These are phyloP conservation scores for Fusarium albidum DNA, from an alignment of 2,329 filamentous ascomycete species.

Conservation along the genomic window DNA sequence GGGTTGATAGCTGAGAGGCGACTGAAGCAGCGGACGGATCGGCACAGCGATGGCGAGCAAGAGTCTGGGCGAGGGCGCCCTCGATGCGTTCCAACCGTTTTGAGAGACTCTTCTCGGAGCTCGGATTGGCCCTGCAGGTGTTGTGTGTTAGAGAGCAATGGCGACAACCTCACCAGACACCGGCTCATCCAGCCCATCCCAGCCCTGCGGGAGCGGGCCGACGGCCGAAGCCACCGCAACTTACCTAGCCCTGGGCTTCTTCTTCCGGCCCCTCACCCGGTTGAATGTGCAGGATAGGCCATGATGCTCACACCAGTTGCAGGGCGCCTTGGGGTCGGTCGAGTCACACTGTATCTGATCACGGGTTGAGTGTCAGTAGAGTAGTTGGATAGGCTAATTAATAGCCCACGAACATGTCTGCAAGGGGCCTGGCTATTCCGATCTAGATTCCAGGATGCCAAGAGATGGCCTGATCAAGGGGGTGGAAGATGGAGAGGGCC, in stretches of 20 bases:
- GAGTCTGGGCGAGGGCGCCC: conserved; percentile 27
- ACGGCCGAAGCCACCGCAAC: background rate
- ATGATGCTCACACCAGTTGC: conserved; percentile 39
- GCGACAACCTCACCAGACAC: no score
- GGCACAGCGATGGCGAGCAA: conserved; percentile 11
- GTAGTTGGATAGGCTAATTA: no score
- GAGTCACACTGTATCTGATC: conserved; percentile 36
- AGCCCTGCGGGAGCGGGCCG: background rate
- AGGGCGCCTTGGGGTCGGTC: conserved; percentile 9
- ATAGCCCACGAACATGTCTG: background rate
- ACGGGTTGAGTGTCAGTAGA: background rate
- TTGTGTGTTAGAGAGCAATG: background rate
- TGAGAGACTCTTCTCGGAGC: conserved; percentile 28
- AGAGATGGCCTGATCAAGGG: conserved; percentile 9
- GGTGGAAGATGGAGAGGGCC: background rate
- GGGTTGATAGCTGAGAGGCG: conserved; percentile 10
- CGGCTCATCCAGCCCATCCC: background rate
- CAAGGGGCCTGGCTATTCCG: background rate
- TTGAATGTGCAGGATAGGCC: conserved; percentile 36
- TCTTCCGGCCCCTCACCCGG: conserved; percentile 35
- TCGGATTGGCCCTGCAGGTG: conserved; percentile 17
- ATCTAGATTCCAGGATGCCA: background rate
- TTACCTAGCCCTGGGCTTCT: conserved; percentile 25
- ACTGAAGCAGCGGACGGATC: background rate
- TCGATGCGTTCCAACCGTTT: conserved; percentile 36